phyloP scores from a whole-genome alignment of 495 filamentous ascomycete genomes.

The Jackrogersella multiformis region DNA sequence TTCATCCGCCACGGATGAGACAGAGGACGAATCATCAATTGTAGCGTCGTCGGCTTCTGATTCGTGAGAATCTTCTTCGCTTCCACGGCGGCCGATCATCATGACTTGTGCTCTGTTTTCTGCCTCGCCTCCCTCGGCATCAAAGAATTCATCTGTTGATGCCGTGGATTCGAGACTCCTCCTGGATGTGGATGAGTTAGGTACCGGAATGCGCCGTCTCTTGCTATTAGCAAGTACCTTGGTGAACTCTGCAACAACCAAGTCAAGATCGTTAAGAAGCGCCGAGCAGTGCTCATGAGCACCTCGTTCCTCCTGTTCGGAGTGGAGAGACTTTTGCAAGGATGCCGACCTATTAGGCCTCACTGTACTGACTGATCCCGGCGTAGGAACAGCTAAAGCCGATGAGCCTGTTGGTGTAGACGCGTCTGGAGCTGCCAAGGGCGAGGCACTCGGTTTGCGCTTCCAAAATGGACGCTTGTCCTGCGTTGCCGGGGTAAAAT shows the following conservation, averaged over 20 bases:
- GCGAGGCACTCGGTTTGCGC: slow-evolving; percentile 72
- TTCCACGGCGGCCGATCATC: slow-evolving; percentile 72
- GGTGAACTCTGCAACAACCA: slow-evolving; percentile 82
- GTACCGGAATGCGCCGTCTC: slow-evolving; percentile 70
- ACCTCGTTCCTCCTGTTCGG: slow-evolving; percentile 61
- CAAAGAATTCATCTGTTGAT: slow-evolving; percentile 90
- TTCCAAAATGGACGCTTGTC: slow-evolving; percentile 85
- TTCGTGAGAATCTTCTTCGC: slow-evolving; percentile 63
- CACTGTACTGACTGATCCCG: slow-evolving; percentile 48
- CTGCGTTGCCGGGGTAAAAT: slow-evolving; percentile 51
- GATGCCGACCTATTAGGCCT: slow-evolving; percentile 31
- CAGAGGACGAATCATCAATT: slow-evolving; percentile 67
- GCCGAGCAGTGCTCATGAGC: slow-evolving; percentile 83
- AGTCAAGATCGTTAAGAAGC: slow-evolving; percentile 82
- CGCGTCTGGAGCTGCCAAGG: slow-evolving; percentile 53
- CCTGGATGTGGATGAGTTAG: slow-evolving; percentile 64
- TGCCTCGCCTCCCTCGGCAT: slow-evolving; percentile 76
- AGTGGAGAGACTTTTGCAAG: slow-evolving; percentile 36
- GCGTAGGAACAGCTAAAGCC: slow-evolving; percentile 68
- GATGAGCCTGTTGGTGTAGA: slow-evolving; percentile 59
- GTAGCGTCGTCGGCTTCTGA: slow-evolving; percentile 66
- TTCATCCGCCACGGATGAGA: slow-evolving; percentile 67
- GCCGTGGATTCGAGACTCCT: slow-evolving; percentile 80
- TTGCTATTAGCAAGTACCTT: slow-evolving; percentile 78
- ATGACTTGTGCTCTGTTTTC: slow-evolving; percentile 71